A percentile compares a stretch with the other conserved stretches of the same genome.
Conservation (phyloP, 1,284 basidiomycete genomes). For the Cutaneotrichosporon sp. region DNA sequence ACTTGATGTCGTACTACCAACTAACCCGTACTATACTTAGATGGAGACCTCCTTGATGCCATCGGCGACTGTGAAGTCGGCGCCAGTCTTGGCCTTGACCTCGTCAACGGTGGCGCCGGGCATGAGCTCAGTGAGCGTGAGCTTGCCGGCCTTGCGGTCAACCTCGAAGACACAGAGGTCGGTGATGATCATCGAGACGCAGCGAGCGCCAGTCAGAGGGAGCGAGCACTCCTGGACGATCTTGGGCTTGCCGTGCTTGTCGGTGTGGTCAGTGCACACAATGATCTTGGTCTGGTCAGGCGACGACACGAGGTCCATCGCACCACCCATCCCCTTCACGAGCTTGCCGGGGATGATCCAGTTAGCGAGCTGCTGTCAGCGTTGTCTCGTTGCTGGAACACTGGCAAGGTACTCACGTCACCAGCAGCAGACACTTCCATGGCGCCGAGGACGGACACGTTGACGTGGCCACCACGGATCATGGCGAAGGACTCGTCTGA, state of each 20-base stretch:
- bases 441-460: slow-evolving; percentile 82
- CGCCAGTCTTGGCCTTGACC: slow-evolving; percentile 74
- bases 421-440: slow-evolving; percentile 88
- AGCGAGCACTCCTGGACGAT: slow-evolving; percentile 75
- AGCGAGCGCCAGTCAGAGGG: slow-evolving; percentile 78
- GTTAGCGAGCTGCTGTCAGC: slow-evolving; percentile 61
- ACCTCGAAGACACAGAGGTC: slow-evolving; percentile 80
- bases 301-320: slow-evolving; percentile 92
- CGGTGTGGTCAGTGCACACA: slow-evolving; percentile 17
- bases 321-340: slow-evolving; percentile 87
- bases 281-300: slow-evolving; percentile 69
- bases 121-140: slow-evolving; percentile 72
- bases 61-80: slow-evolving; percentile 57
- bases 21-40: background rate
- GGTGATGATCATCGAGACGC: slow-evolving; percentile 86
- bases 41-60: slow-evolving; percentile 11
- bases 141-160: slow-evolving; percentile 64
- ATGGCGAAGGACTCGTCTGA: slow-evolving; percentile 65
- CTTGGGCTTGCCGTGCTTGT: slow-evolving; percentile 71
- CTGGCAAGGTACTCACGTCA: slow-evolving; percentile 54
- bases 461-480: slow-evolving; percentile 92
- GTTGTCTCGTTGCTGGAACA: slow-evolving; percentile 63
- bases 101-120: slow-evolving; percentile 76
- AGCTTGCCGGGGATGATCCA: slow-evolving; percentile 96
- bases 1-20: too few species aligned